Evolutionary conservation across 306 rosid genomes (phyloP).

Genomic region (Cicer judaicum): DNA sequence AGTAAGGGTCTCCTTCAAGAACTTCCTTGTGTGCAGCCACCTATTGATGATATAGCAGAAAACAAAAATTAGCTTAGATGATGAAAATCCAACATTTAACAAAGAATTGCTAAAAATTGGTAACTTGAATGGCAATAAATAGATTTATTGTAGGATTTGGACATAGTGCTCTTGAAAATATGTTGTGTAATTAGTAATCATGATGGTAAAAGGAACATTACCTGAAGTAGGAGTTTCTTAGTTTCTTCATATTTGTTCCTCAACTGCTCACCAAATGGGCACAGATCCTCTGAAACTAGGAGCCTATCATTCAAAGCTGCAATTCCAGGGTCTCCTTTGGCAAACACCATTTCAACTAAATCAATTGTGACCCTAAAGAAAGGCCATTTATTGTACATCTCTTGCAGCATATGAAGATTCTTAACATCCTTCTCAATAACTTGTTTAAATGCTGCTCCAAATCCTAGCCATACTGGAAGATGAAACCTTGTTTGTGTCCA

Average conservation of each 20-base stretch:
- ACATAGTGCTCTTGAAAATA: neutral
- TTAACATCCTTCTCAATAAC: constrained; percentile 68
- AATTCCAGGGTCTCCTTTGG: constrained; percentile 92
- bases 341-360: constrained; percentile 98
- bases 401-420: constrained; percentile 81
- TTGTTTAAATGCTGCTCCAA: constrained; percentile 77
- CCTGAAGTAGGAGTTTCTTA: constrained; percentile 77
- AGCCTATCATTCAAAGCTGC: constrained; percentile 83
- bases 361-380: constrained; percentile 96
- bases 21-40: constrained; percentile 95
- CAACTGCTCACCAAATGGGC: constrained; percentile 78
- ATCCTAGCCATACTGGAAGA: constrained; percentile 98
- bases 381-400: constrained; percentile 95
- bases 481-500: constrained; percentile 99
- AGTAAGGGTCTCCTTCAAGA: constrained; percentile 89
- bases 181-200: neutral
- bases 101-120: neutral
- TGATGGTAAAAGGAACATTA: constrained; percentile 41
- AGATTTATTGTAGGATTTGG: too few relatives aligned
- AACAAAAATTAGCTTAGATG: constrained; percentile 21
- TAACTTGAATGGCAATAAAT: neutral
- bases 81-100: neutral
- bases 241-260: constrained; percentile 82
- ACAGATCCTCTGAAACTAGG: constrained; percentile 82
- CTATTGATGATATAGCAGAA: constrained; percentile 47